phyloP scores from a whole-genome alignment of 1,139 yeast species.

The Diutina scorzettiae region DNA sequence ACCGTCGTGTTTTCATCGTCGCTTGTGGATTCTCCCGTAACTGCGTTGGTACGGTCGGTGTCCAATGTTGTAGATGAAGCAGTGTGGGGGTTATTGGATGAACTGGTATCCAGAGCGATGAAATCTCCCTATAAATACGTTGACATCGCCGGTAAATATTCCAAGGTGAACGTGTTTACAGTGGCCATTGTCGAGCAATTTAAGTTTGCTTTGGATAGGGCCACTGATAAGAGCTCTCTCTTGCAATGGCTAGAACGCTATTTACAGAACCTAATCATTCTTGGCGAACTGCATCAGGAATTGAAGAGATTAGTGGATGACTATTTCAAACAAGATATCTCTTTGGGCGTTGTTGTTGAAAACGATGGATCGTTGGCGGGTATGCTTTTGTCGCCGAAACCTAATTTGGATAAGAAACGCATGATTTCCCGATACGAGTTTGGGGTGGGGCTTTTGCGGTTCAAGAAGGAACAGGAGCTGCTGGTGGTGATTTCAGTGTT shows the following conservation, averaged over 20 bases:
- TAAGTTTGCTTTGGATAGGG: constrained; percentile 25
- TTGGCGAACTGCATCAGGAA: constrained; percentile 41
- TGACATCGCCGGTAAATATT: constrained; percentile 41
- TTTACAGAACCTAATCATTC: constrained; percentile 28
- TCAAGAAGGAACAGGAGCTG: background rate
- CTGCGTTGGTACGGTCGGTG: background rate
- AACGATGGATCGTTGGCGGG: background rate
- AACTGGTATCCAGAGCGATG: constrained; percentile 56
- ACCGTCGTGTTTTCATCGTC: background rate
- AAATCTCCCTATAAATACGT: constrained; percentile 75
- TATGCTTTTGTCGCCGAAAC: background rate
- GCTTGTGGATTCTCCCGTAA: background rate
- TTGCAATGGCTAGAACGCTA: constrained; percentile 42
- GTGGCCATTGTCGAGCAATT: constrained; percentile 67
- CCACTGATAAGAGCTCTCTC: constrained; percentile 13
- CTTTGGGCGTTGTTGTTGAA: background rate
- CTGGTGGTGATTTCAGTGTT: background rate
- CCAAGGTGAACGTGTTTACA: constrained; percentile 49
- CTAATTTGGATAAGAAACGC: constrained; percentile 1
- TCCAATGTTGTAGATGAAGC: background rate
- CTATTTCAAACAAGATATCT: background rate
- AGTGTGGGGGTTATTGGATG: constrained; percentile 56
- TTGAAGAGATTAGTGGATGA: constrained; percentile 12
- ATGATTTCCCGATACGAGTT: background rate
- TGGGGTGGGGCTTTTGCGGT: constrained; percentile 2